Conservation (phyloP, 768 basidiomycete species). For the Leucocoprinus leucothites region DNA sequence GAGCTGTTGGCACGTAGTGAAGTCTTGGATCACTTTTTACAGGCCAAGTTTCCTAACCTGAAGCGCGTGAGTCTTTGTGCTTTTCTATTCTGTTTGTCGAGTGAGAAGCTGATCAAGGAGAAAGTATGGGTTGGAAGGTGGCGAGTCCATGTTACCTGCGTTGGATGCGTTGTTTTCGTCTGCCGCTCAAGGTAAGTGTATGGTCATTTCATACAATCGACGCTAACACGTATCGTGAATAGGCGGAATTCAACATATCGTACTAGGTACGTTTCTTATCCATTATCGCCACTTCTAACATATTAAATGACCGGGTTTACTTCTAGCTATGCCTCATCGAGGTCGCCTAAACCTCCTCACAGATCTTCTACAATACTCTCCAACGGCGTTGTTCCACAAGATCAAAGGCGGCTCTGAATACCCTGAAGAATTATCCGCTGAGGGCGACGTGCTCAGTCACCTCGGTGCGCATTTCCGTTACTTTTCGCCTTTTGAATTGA, state of each 20-base stretch:
- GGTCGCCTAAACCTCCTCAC: conserved; percentile 86
- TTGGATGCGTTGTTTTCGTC: conserved; percentile 72
- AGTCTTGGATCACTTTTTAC: conserved; percentile 80
- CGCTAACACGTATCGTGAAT: neutral
- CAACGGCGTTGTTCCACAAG: conserved; percentile 79
- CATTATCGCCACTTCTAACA: neutral
- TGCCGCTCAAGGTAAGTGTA: conserved; percentile 51
- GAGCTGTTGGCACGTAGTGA: conserved; percentile 72
- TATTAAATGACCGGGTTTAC: neutral
- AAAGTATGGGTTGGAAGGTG: conserved; percentile 87
- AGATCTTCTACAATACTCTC: conserved; percentile 65
- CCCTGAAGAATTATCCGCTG: conserved; percentile 60
- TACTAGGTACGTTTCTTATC: conserved; percentile 40
- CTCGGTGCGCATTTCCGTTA: conserved; percentile 42
- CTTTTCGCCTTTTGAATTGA: neutral
- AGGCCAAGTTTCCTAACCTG: conserved; percentile 85
- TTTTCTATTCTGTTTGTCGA: neutral
- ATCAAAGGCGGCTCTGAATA: conserved; percentile 77
- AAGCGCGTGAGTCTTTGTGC: conserved; percentile 48
- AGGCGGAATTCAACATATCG: conserved; percentile 67
- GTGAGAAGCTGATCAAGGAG: neutral
- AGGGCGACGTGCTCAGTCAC: conserved; percentile 89
- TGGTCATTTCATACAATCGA: neutral
- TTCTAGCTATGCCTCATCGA: conserved; percentile 77
- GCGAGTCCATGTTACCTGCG: conserved; percentile 91